A percentile compares a stretch with the other conserved stretches of the same genome.
These are phyloP conservation scores for Beauveria rudraprayagi DNA, from an alignment of 2,329 filamentous ascomycete genomes.

Conservation along the genomic window DNA sequence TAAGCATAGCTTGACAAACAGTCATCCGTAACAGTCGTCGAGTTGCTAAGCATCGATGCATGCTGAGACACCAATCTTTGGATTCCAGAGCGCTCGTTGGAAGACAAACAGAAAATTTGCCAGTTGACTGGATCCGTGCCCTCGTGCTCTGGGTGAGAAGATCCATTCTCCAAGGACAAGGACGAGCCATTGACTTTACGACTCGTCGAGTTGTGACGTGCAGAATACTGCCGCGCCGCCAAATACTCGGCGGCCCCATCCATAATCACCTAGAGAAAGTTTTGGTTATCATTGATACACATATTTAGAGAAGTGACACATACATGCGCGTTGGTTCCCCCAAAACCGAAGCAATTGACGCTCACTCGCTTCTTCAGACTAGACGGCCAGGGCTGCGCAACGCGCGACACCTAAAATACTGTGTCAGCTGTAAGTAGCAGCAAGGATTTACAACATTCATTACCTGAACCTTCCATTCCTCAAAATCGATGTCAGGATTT, in stretches of 20 bases:
- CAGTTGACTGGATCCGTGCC: conserved; percentile 14
- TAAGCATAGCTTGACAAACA: conserved; percentile 36
- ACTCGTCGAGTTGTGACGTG: neutral
- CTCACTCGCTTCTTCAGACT: conserved; percentile 39
- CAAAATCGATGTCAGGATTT: conserved; percentile 41
- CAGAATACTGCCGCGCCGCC: neutral
- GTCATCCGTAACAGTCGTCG: conserved; percentile 3
- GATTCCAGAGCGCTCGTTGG: conserved; percentile 34
- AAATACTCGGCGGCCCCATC: conserved; percentile 39
- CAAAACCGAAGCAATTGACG: conserved; percentile 51
- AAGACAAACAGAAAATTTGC: conserved; percentile 36
- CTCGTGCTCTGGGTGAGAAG: neutral
- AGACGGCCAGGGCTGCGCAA: conserved; percentile 36
- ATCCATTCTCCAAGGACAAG: conserved; percentile 5
- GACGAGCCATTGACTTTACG: neutral
- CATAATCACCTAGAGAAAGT: conserved; percentile 28
- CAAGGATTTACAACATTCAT: neutral
- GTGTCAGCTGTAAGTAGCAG: neutral
- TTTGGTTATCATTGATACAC: neutral
- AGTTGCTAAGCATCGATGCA: conserved; percentile 21
- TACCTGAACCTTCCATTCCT: conserved; percentile 39
- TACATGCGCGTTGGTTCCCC: conserved; percentile 47
- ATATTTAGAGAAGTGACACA: conserved; percentile 15
- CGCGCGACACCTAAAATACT: conserved; percentile 26
- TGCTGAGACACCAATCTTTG: conserved; percentile 28